A percentile compares a stretch with the other conserved stretches of the same genome.
Evolutionary conservation across 2,329 filamentous ascomycete species (phyloP).

Genomic region (Hypoxylon sp.): DNA sequence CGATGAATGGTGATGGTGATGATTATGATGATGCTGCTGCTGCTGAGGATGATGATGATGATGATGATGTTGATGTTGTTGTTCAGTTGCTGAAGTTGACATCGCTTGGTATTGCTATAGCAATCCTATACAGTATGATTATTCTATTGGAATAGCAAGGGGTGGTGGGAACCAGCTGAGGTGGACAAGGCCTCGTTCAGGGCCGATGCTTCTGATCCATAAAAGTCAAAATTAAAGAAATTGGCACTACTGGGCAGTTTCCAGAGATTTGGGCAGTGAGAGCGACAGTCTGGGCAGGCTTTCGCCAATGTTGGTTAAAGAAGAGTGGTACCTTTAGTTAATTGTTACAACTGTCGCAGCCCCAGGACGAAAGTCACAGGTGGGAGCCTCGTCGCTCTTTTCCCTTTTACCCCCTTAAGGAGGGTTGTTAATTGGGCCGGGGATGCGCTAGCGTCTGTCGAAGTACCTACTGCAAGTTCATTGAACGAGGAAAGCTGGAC

Average conservation of each 20-base stretch:
- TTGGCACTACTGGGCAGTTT: constrained; percentile 28
- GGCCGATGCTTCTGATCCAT: constrained; percentile 41
- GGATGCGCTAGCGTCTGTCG: constrained; percentile 31
- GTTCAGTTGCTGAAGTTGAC: constrained; percentile 47
- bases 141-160: constrained; percentile 22
- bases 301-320: background rate
- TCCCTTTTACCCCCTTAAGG: constrained; percentile 15
- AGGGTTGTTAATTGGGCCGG: constrained; percentile 27
- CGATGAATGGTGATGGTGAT: constrained; percentile 52
- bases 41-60: constrained; percentile 46
- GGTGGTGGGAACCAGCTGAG: constrained; percentile 26
- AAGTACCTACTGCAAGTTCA: constrained; percentile 21
- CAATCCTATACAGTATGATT: constrained; percentile 33
- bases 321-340: constrained; percentile 13
- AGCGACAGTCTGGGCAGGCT: constrained; percentile 9
- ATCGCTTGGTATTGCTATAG: constrained; percentile 38
- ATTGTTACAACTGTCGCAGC: background rate
- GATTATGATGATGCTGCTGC: constrained; percentile 52
- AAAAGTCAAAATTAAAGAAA: constrained; percentile 36
- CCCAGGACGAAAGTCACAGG: constrained; percentile 11
- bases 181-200: constrained; percentile 33
- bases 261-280: constrained; percentile 37
- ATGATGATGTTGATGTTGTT: constrained; percentile 41
- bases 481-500: constrained; percentile 6
- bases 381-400: constrained; percentile 31